A percentile compares a stretch with the other conserved stretches of the same genome.
Conservation (phyloP, 2,329 filamentous ascomycete genomes). For the Cryoendolithus antarcticus region DNA sequence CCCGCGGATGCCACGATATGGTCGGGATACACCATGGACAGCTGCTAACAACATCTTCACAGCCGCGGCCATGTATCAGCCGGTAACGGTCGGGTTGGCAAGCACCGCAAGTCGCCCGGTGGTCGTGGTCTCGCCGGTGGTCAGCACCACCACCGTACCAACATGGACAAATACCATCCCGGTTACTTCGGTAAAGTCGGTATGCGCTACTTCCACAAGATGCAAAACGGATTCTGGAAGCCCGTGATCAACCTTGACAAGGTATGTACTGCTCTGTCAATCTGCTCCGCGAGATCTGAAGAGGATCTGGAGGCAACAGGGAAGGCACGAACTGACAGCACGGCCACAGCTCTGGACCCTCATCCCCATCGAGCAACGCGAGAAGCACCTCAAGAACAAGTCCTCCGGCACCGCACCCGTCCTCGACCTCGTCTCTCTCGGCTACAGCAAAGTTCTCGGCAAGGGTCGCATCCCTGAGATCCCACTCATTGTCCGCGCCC, state of each 20-base stretch:
- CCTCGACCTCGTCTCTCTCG: slow-evolving; percentile 91
- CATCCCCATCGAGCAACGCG: slow-evolving; percentile 82
- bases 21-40: no score
- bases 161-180: slow-evolving; percentile 87
- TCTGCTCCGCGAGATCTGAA: no score
- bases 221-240: slow-evolving; percentile 95
- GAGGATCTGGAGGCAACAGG: no score
- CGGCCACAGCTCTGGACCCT: slow-evolving; percentile 73
- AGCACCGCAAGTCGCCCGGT: slow-evolving; percentile 86
- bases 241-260: slow-evolving; percentile 98
- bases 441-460: slow-evolving; percentile 97
- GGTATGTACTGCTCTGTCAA: slow-evolving; percentile 46
- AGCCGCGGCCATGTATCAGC: slow-evolving; percentile 96
- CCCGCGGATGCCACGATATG: no score
- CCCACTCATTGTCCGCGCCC: slow-evolving; percentile 84
- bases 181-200: slow-evolving; percentile 91
- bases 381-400: slow-evolving; percentile 77
- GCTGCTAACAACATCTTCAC: no score
- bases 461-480: slow-evolving; percentile 93
- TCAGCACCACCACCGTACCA: slow-evolving; percentile 96
- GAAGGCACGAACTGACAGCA: no score
- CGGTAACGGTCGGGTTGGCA: slow-evolving; percentile 96
- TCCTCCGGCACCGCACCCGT: slow-evolving; percentile 90
- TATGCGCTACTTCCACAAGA: slow-evolving; percentile 73
- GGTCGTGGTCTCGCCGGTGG: slow-evolving; percentile 86